Conservation (phyloP, 257 asterid species). For the Plantago major region DNA sequence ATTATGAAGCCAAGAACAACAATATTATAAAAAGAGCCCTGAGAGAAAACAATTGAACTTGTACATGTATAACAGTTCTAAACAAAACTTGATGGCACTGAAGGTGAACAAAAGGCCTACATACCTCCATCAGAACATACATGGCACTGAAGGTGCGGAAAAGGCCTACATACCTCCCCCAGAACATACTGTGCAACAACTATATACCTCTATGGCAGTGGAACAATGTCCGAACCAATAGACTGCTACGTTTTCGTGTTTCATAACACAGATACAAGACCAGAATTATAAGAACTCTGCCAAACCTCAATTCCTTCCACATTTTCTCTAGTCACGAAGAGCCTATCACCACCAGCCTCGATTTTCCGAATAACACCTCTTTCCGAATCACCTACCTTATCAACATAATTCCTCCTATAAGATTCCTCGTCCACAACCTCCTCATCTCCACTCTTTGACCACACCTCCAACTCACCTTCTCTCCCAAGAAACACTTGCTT, state of each 20-base stretch:
- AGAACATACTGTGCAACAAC: too few species aligned
- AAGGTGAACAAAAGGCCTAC: too few species aligned
- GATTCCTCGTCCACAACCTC: conserved; percentile 44
- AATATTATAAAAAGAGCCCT: too few species aligned
- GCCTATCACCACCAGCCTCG: conserved; percentile 88
- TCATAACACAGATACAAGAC: conserved; percentile 45
- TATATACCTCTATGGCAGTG: too few species aligned
- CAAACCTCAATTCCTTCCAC: conserved; percentile 94
- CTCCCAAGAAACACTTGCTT: conserved; percentile 81
- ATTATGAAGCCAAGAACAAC: too few species aligned
- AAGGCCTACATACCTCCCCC: too few species aligned
- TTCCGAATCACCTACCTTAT: conserved; percentile 62
- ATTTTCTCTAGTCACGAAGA: conserved; percentile 71
- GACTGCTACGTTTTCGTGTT: neutral
- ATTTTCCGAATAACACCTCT: conserved; percentile 75
- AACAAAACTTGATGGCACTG: too few species aligned
- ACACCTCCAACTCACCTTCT: conserved; percentile 84
- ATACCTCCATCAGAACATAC: too few species aligned
- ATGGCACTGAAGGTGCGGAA: too few species aligned
- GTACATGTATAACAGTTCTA: too few species aligned
- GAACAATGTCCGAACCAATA: too few species aligned
- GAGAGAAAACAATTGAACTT: too few species aligned
- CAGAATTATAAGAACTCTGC: conserved; percentile 70
- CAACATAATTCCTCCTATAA: conserved; percentile 77
- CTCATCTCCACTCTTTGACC: conserved; percentile 52